Conservation (phyloP, 2,329 filamentous ascomycete genomes). For the Pleomassaria siparia region DNA sequence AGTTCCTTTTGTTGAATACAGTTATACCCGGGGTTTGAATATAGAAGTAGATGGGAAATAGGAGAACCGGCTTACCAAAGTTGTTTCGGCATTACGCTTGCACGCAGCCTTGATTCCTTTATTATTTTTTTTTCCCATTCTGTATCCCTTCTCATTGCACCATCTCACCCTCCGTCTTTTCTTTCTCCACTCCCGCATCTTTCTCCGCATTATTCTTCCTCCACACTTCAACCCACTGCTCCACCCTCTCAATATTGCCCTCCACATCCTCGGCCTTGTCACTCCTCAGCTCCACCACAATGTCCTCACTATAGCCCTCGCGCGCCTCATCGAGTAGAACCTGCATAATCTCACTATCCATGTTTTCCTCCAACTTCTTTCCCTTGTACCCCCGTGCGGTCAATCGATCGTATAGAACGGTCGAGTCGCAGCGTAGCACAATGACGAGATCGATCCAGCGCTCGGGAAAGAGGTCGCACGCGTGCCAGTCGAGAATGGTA, state of each 20-base stretch:
- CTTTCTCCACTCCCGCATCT: slow-evolving; percentile 2
- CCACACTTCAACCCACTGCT: slow-evolving; percentile 82
- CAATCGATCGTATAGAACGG: slow-evolving; percentile 80
- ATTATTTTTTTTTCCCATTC: neutral
- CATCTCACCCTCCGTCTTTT: slow-evolving; percentile 2
- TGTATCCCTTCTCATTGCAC: slow-evolving; percentile 8
- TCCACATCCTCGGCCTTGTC: slow-evolving; percentile 87
- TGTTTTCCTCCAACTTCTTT: slow-evolving; percentile 89
- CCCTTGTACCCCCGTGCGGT: slow-evolving; percentile 77
- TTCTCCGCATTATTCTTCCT: slow-evolving; percentile 61
- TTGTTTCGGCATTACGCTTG: neutral
- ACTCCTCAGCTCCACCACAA: slow-evolving; percentile 86
- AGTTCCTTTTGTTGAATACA: neutral
- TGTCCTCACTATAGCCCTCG: slow-evolving; percentile 81
- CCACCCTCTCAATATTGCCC: slow-evolving; percentile 79
- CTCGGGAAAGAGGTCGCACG: slow-evolving; percentile 90
- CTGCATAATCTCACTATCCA: slow-evolving; percentile 97
- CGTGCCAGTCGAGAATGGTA: slow-evolving; percentile 95
- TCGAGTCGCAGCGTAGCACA: slow-evolving; percentile 80
- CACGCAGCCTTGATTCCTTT: neutral
- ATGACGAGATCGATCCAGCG: slow-evolving; percentile 95
- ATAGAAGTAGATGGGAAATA: neutral
- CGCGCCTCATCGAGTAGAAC: slow-evolving; percentile 87
- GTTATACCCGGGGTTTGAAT: neutral
- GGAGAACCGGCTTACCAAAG: neutral